Base-by-base conservation (phyloP, 345 rosid genomes). In the Linum lewisii region DNA sequence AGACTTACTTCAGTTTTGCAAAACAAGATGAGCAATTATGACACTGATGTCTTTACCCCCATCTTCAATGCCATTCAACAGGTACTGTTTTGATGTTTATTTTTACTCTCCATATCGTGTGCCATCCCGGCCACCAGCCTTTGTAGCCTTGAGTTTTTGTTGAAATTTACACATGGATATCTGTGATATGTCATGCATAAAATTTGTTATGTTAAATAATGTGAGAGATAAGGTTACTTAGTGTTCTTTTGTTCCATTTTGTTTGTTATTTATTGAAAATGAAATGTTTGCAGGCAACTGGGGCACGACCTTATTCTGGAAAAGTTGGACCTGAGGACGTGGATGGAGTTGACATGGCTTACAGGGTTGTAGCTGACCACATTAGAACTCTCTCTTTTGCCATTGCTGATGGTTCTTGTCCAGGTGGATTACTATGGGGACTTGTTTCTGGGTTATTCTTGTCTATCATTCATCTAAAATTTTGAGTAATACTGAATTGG, bases 21-120 rank as follows among this genome's bases (percentile, higher is more conserved):
- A 75, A 84, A 85, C 74, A 87, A 81, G 82, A 89, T 93, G 96
- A 93, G 97, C 92, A 93, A 87, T 71, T 93, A 90, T 69, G 99
- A 93, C 68, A 93, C 99, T 62, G 99, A 93, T 74, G 90, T 90
- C 47, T 93, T 93, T 77, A 13, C 84, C 73, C 99, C 96, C 63
- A 82, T 93, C 63, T 93, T 93, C 72, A 85, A 85, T 68, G 94
- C 86, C 62, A 89, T 93, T 69, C 92, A 79, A 62, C 77, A 82
- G 91, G 99, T 84, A 78, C 24, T 54, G 18, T 54, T 54, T 15
- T 29, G 60, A 5, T 25, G 7, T 9, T 57, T 34, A n/a, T 32
- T 32, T 57, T 26, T 9, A 1, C 34, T 16, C 34, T 32, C 44
- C 22, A 42, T 16, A 7, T 42, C 13, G 47, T 42, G 18, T 42